A percentile compares a stretch with the other conserved stretches of the same genome.
phyloP scores from a whole-genome alignment of 495 filamentous ascomycete species.

The Penicillium salamii region DNA sequence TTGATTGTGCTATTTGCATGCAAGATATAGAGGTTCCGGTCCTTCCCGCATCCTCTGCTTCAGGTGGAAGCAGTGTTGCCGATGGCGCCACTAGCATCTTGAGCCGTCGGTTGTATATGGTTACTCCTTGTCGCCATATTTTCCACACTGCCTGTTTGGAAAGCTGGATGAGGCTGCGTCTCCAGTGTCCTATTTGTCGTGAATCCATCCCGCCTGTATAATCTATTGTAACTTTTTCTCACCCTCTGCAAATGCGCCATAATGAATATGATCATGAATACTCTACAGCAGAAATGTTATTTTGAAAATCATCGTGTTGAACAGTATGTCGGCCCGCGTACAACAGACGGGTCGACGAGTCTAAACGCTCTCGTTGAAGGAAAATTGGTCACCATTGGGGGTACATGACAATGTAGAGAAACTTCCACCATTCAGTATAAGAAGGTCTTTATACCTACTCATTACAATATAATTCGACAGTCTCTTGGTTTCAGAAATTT shows the following conservation, averaged over 20 bases:
- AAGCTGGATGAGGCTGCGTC: slow-evolving; percentile 89
- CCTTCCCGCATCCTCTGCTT: slow-evolving; percentile 53
- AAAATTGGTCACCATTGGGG: slow-evolving; percentile 14
- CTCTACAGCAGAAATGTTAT: not conserved
- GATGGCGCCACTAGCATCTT: slow-evolving; percentile 68
- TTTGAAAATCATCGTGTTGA: slow-evolving; percentile 15
- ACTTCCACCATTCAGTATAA: slow-evolving; percentile 2
- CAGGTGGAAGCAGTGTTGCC: slow-evolving; percentile 43
- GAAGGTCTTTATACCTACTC: slow-evolving; percentile 5
- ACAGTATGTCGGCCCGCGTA: slow-evolving; percentile 18
- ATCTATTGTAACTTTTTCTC: not conserved
- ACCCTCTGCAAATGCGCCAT: not conserved
- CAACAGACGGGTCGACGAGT: slow-evolving; percentile 10
- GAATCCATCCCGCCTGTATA: slow-evolving; percentile 83
- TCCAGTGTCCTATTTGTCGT: slow-evolving; percentile 95
- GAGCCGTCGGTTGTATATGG: slow-evolving; percentile 84
- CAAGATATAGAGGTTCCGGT: slow-evolving; percentile 87
- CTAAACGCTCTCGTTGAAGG: slow-evolving; percentile 28
- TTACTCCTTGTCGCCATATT: slow-evolving; percentile 93
- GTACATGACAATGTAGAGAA: slow-evolving; percentile 12
- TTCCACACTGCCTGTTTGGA: slow-evolving; percentile 93
- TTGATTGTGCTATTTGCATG: slow-evolving; percentile 95
- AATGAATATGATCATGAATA: not conserved
- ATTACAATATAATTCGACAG: slow-evolving; percentile 5
- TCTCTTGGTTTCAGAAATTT: slow-evolving; percentile 14